Conservation (phyloP, 352 stramenopile genomes). For the Phytophthora ramorum region DNA sequence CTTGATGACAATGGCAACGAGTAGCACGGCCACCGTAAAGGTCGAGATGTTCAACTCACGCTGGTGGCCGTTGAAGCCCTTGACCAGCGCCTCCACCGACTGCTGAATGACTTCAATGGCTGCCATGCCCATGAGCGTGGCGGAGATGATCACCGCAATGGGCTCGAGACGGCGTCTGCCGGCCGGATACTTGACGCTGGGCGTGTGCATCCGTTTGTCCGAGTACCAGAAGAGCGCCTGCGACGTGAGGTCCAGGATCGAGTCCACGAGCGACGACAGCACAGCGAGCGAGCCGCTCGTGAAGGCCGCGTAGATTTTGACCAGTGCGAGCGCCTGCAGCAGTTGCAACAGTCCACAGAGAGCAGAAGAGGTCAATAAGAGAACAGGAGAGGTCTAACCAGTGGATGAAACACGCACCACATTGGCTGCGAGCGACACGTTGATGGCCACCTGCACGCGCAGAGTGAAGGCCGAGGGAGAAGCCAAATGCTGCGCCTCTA, state of each 20-base stretch:
- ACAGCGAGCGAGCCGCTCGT: constrained; percentile 93
- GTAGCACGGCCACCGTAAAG: constrained; percentile 72
- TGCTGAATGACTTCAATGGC: constrained; percentile 96
- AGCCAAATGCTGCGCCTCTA: constrained; percentile 40
- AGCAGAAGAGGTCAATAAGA: constrained; percentile 7
- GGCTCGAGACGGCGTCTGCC: constrained; percentile 93
- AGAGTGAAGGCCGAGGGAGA: constrained; percentile 34
- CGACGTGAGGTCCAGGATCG: constrained; percentile 94
- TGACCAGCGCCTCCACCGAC: constrained; percentile 82
- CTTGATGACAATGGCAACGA: constrained; percentile 83
- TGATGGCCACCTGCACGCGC: constrained; percentile 76
- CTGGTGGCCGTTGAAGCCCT: constrained; percentile 64
- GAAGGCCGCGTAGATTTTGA: constrained; percentile 82
- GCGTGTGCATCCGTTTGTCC: constrained; percentile 91
- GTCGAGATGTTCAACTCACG: constrained; percentile 75
- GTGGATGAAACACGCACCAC: constrained; percentile 49
- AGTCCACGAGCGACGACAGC: constrained; percentile 95
- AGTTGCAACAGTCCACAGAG: no score
- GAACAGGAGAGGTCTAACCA: background rate
- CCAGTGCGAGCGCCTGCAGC: constrained; percentile 55
- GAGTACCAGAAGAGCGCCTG: constrained; percentile 95
- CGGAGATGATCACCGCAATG: constrained; percentile 95
- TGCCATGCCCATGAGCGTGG: constrained; percentile 97
- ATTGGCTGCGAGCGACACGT: constrained; percentile 73
- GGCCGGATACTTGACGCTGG: constrained; percentile 93